A percentile compares a stretch with the other conserved stretches of the same genome.
These are phyloP conservation scores for Umbellularia californica DNA, from an alignment of 164 flowering plant species.

Conservation along the genomic window DNA sequence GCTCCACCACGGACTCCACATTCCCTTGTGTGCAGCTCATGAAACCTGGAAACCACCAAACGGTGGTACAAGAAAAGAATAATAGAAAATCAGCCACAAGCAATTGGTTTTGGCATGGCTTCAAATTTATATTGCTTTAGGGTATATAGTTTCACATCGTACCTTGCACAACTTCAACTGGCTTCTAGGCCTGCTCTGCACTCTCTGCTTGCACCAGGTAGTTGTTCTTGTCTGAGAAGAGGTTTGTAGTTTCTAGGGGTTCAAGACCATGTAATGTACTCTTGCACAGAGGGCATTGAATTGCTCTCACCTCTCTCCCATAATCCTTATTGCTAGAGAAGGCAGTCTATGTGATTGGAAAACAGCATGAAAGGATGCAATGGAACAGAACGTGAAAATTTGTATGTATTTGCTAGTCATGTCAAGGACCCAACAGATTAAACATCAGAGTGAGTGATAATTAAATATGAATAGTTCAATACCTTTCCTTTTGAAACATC, in stretches of 20 bases:
- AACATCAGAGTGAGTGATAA: too few relatives aligned
- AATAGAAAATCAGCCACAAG: too few relatives aligned
- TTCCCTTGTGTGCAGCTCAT: too few relatives aligned
- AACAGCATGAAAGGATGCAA: background rate
- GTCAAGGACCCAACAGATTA: too few relatives aligned
- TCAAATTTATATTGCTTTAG: too few relatives aligned
- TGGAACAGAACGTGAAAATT: too few relatives aligned
- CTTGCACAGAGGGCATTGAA: slow-evolving; percentile 89
- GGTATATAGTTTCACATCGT: slow-evolving; percentile 1
- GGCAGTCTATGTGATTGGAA: slow-evolving; percentile 53
- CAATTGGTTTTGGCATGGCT: too few relatives aligned
- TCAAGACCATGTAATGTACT: slow-evolving; percentile 93
- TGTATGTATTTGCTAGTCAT: too few relatives aligned
- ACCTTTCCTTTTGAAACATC: slow-evolving; percentile 80
- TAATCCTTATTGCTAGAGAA: slow-evolving; percentile 93
- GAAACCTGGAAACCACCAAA: too few relatives aligned
- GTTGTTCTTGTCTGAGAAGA: slow-evolving; percentile 74
- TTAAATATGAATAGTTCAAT: background rate
- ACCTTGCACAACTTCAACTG: slow-evolving; percentile 85
- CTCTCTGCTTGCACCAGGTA: slow-evolving; percentile 91
- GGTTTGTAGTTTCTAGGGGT: slow-evolving; percentile 49
- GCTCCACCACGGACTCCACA: too few relatives aligned
- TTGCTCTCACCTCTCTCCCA: slow-evolving; percentile 91
- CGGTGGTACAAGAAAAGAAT: too few relatives aligned
- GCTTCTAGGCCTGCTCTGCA: slow-evolving; percentile 92